phyloP scores from a whole-genome alignment of 2,329 filamentous ascomycete genomes.

The Aspergillus sp. region DNA sequence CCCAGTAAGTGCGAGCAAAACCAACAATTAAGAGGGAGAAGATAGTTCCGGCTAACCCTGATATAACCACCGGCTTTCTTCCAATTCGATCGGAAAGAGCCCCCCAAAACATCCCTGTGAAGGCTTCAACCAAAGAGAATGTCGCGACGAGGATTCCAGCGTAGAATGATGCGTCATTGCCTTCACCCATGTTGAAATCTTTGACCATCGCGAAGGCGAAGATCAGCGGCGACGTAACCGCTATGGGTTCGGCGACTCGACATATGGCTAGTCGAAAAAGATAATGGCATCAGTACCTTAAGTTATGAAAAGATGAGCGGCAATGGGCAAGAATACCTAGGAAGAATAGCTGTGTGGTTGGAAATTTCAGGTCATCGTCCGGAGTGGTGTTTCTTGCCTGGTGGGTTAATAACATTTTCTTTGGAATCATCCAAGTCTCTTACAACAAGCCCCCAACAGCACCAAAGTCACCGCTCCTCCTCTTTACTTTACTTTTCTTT shows the following conservation, averaged over 20 bases:
- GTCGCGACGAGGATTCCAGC: conserved; percentile 84
- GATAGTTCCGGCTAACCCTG: conserved; percentile 81
- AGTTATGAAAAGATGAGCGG: conserved; percentile 2
- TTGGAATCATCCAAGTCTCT: conserved; percentile 50
- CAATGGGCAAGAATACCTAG: conserved; percentile 61
- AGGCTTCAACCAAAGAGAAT: conserved; percentile 77
- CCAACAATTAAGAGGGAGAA: conserved; percentile 80
- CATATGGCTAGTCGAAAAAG: conserved; percentile 68
- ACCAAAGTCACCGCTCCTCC: conserved; percentile 2
- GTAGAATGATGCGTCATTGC: conserved; percentile 79
- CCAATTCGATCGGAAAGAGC: conserved; percentile 77
- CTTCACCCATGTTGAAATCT: conserved; percentile 69
- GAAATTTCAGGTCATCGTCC: conserved; percentile 67
- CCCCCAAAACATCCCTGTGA: conserved; percentile 89
- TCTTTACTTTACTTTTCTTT: background rate
- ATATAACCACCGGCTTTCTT: conserved; percentile 78
- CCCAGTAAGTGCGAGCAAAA: conserved; percentile 78
- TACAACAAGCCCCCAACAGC: conserved; percentile 44
- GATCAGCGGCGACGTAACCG: conserved; percentile 88
- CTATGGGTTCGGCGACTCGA: conserved; percentile 87
- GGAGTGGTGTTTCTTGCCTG: conserved; percentile 58
- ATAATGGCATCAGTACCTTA: background rate
- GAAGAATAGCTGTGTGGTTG: conserved; percentile 76
- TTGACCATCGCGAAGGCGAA: conserved; percentile 81
- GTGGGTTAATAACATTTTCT: conserved; percentile 62